Base-by-base conservation (phyloP, 1,284 basidiomycete species). In the Ceratobasidium sp. region DNA sequence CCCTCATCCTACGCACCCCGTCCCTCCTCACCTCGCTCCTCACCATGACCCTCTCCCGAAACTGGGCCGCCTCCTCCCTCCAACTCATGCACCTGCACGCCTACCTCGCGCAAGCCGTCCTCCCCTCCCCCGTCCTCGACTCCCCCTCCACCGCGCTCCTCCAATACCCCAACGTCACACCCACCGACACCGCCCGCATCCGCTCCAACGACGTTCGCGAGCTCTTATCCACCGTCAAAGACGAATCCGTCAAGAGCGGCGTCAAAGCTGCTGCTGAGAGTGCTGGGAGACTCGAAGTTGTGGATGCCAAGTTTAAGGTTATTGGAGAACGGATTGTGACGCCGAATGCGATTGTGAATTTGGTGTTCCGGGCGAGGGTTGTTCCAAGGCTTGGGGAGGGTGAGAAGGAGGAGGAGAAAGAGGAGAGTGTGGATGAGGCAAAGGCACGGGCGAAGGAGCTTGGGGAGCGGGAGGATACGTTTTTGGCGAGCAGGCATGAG, bases 311-410 rank as follows among this genome's bases (percentile, higher is more conserved):
- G 56, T 99, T 98, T 87, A 95, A 93, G 87, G 97, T 99, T 73
- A 92, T 95, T 71, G 98, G 94, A 69, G 98, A 99, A 82, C 91
- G 91, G 48, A 84, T 93, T 56, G 91, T 99, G 41, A 94, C 94
- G 0, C 96, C 97, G 0, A 92, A 93, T 2, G 91, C 97, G 0
- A 94, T 99, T 78, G 94, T 98, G 41, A 92, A 92, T 79, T 89
- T 99, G 73, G 87, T 94, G 27, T 88, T 97, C 82, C 67, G 67
- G 17, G 76, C 79, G 5, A 54, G 59, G 45, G 45, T 72, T 50
- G 45, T 50, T 17, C 67, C 67, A 8, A 41, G 67, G 14, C 45
- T 72, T 17, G 59, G 59, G 19, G 31, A 29, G 2, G 45, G 29
- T 24, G 63, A 48, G 41, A 47, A 56, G 27, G 77, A 80, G 29